Evolutionary conservation across 345 rosid genomes (phyloP).

Genomic region (Angophora floribunda): DNA sequence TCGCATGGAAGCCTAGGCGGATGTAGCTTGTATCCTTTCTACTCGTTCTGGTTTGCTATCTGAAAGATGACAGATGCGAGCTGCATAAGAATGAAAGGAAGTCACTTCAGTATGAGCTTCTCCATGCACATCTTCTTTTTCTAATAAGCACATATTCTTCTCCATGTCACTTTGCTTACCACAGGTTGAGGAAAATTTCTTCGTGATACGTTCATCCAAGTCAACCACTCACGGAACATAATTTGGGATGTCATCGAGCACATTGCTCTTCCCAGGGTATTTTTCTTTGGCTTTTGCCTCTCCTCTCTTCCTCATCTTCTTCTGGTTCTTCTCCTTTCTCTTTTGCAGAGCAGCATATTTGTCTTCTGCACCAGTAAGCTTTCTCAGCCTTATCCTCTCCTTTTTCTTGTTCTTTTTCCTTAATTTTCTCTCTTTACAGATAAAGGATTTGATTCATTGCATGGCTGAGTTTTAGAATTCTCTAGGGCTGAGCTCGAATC

Average conservation of each 20-base stretch:
- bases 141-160: not conserved
- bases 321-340: not conserved
- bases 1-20: not conserved
- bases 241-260: not conserved
- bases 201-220: not conserved
- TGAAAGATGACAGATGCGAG: not conserved
- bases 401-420: not conserved
- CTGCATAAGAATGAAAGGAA: not conserved
- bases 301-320: not conserved
- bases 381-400: no score
- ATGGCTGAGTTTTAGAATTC: not conserved
- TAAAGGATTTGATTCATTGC: not conserved
- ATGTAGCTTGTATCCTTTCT: not conserved
- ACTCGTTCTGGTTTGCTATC: not conserved
- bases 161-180: not conserved
- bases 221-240: not conserved
- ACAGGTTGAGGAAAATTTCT: not conserved
- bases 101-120: not conserved
- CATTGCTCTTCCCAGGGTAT: not conserved
- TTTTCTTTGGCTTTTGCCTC: not conserved
- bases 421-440: not conserved
- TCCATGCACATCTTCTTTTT: not conserved
- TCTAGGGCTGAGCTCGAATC: not conserved
- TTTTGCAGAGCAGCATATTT: not conserved
- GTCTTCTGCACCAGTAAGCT: not conserved